Conservation (phyloP, 768 basidiomycete genomes). For the Myochromella boudieri region DNA sequence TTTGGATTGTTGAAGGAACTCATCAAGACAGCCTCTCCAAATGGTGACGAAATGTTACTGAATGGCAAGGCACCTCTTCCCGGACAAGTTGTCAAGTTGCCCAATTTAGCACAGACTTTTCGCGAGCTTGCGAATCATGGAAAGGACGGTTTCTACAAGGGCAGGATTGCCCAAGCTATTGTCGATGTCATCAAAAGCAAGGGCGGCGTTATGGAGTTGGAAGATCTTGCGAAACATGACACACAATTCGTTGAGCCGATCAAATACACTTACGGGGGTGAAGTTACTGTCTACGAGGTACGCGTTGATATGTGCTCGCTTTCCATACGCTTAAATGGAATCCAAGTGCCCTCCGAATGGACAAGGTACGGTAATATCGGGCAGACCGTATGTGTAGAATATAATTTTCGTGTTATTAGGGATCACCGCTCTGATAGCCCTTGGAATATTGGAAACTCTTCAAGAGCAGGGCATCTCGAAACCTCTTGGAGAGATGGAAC, state of each 20-base stretch:
- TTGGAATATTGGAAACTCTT: constrained; percentile 89
- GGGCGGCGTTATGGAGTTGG: constrained; percentile 92
- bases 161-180: constrained; percentile 85
- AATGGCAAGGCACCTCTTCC: constrained; percentile 81
- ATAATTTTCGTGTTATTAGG: constrained; percentile 35
- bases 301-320: neutral
- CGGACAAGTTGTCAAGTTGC: constrained; percentile 81
- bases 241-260: constrained; percentile 87
- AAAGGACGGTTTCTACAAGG: constrained; percentile 93
- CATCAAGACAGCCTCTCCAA: constrained; percentile 82
- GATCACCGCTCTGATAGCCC: constrained; percentile 89
- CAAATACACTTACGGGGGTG: constrained; percentile 81
- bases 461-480: constrained; percentile 70
- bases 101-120: constrained; percentile 84
- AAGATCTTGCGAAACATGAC: constrained; percentile 86
- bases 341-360: constrained; percentile 92
- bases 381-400: neutral
- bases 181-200: constrained; percentile 81
- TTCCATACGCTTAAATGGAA: constrained; percentile 1
- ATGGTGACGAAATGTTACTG: constrained; percentile 83
- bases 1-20: constrained; percentile 53
- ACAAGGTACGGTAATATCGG: constrained; percentile 58
- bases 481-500: constrained; percentile 77
- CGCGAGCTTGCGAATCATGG: constrained; percentile 76
- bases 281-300: constrained; percentile 92